Evolutionary conservation across 768 basidiomycete genomes (phyloP).

Genomic region (Crassisporium funariophilum): DNA sequence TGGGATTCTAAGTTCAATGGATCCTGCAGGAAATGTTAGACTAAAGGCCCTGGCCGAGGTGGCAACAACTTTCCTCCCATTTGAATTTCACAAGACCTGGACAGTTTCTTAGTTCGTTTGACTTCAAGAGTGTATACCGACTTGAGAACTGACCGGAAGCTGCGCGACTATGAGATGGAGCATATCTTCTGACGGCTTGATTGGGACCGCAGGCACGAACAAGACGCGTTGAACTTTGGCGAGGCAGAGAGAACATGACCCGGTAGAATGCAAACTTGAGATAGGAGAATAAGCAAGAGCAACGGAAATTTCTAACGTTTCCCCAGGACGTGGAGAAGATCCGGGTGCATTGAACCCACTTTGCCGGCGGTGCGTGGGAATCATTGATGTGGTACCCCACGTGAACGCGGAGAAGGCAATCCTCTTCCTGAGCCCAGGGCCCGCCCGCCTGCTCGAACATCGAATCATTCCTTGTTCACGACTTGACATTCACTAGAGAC

Average conservation of each 20-base stretch:
- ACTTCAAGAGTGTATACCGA: neutral
- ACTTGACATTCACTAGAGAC: too few relatives aligned
- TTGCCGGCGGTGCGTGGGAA: too few relatives aligned
- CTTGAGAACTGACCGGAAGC: conserved; percentile 27
- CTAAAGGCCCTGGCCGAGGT: neutral
- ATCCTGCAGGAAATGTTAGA: conserved; percentile 55
- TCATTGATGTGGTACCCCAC: too few relatives aligned
- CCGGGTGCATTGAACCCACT: conserved; percentile 2
- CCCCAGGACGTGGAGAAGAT: conserved; percentile 11
- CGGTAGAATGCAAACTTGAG: neutral
- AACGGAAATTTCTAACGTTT: too few relatives aligned
- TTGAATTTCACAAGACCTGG: conserved; percentile 43
- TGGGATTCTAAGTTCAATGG: conserved; percentile 78
- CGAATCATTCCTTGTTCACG: too few relatives aligned
- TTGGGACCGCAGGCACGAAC: conserved; percentile 4
- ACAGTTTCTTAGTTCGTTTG: conserved; percentile 1
- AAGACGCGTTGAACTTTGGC: conserved; percentile 15
- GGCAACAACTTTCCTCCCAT: conserved; percentile 40
- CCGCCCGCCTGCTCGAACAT: too few relatives aligned
- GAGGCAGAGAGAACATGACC: conserved; percentile 15
- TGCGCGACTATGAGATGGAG: conserved; percentile 22
- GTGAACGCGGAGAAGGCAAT: too few relatives aligned
- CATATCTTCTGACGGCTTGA: conserved; percentile 4
- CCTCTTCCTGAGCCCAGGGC: too few relatives aligned
- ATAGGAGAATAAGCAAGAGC: neutral